Percentiles rank a stretch among this genome's conserved stretches.
These are phyloP conservation scores for Crucihimalaya himalaica DNA, from an alignment of 345 rosid genomes.

Conservation along the genomic window DNA sequence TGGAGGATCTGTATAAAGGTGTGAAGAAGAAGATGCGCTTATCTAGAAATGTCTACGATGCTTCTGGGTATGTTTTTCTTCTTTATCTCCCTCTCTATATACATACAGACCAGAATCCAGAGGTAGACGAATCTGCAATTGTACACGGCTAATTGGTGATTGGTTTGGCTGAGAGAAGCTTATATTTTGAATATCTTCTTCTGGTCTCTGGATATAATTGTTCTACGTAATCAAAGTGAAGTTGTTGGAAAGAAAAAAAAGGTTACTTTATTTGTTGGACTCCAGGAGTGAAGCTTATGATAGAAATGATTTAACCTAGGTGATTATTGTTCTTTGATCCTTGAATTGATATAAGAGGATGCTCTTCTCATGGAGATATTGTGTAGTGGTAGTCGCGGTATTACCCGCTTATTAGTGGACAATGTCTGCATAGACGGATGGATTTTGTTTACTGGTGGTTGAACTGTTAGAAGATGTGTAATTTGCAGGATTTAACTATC, in stretches of 20 bases:
- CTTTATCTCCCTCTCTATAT: neutral
- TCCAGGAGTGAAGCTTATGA: neutral
- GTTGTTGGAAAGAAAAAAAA: neutral
- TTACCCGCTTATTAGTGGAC: neutral
- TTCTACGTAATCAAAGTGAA: neutral
- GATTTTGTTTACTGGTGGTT: conserved; percentile 15
- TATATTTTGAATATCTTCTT: neutral
- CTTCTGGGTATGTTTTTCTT: conserved; percentile 55
- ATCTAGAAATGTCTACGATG: conserved; percentile 56
- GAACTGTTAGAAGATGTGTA: neutral
- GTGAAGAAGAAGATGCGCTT: conserved; percentile 76
- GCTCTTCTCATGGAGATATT: neutral
- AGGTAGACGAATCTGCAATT: neutral
- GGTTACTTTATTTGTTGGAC: conserved; percentile 18
- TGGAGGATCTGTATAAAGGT: conserved; percentile 91
- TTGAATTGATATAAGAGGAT: neutral
- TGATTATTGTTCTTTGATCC: neutral
- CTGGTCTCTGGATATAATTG: neutral
- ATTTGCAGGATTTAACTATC: neutral
- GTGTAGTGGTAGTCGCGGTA: neutral
- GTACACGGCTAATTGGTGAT: neutral
- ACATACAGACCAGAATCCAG: neutral
- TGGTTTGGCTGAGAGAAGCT: conserved; percentile 1
- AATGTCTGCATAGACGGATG: conserved; percentile 11
- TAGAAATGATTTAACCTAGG: neutral